Percentiles rank a stretch among this genome's conserved stretches.
Evolutionary conservation across 2,329 filamentous ascomycete species (phyloP).

Genomic region (Cladosporium cucumerinum): DNA sequence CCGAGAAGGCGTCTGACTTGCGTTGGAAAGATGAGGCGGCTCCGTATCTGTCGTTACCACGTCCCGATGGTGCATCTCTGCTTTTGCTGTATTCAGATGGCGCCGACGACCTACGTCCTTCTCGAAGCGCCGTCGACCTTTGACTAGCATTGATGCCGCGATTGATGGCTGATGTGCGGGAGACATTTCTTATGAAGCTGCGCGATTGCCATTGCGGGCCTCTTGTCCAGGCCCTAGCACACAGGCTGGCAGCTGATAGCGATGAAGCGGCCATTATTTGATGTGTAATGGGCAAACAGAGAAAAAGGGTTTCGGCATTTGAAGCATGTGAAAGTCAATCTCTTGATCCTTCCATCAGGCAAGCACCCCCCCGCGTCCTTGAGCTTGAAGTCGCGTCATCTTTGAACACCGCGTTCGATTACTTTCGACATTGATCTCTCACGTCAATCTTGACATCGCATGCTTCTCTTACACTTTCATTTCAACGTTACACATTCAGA

Average conservation of each 20-base stretch:
- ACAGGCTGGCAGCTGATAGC: neutral
- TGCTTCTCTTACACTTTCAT: neutral
- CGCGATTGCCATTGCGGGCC: neutral
- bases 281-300: neutral
- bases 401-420: neutral
- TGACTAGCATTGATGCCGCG: slow-evolving; percentile 49
- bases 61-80: neutral
- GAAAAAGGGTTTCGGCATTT: slow-evolving; percentile 4
- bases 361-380: neutral
- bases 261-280: slow-evolving; percentile 1
- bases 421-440: neutral
- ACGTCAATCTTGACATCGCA: neutral
- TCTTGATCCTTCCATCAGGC: neutral
- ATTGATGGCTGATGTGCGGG: slow-evolving; percentile 66
- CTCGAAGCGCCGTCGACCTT: neutral
- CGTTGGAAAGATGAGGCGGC: neutral
- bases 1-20: neutral
- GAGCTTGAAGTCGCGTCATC: neutral
- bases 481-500: neutral
- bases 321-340: slow-evolving; percentile 9
- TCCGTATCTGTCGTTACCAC: no score
- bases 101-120: neutral
- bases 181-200: slow-evolving; percentile 37
- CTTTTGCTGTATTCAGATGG: neutral
- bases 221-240: neutral